A percentile compares a stretch with the other conserved stretches of the same genome.
phyloP scores from a whole-genome alignment of 2,329 filamentous ascomycete species.

The Ambrosiella beaveri region DNA sequence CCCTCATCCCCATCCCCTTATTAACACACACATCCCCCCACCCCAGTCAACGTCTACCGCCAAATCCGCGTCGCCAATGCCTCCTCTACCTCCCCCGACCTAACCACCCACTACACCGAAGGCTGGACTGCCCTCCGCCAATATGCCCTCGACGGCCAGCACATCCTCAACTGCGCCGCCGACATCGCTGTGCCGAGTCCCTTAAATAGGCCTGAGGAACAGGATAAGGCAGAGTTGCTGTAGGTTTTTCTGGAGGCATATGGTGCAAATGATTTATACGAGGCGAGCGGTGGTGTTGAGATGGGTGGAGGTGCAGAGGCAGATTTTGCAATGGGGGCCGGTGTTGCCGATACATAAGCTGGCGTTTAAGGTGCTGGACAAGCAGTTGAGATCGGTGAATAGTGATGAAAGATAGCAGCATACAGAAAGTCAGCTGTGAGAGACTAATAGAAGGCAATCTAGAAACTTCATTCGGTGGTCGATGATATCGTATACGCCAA shows the following conservation, averaged over 20 bases:
- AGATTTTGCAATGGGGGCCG: slow-evolving; percentile 34
- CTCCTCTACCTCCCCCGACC: slow-evolving; percentile 35
- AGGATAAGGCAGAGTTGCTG: slow-evolving; percentile 8
- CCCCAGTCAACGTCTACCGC: slow-evolving; percentile 42
- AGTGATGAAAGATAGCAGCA: neutral
- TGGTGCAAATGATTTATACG: slow-evolving; percentile 47
- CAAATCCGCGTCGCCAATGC: slow-evolving; percentile 39
- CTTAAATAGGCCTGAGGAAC: slow-evolving; percentile 4
- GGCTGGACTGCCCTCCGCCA: slow-evolving; percentile 46
- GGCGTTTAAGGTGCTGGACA: slow-evolving; percentile 36
- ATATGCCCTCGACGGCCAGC: slow-evolving; percentile 43
- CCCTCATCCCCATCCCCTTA: neutral
- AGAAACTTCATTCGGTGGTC: slow-evolving; percentile 41
- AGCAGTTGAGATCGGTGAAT: slow-evolving; percentile 39
- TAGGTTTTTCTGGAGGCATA: slow-evolving; percentile 40
- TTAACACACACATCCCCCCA: neutral
- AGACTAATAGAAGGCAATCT: neutral
- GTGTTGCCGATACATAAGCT: slow-evolving; percentile 30
- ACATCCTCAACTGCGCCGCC: slow-evolving; percentile 47
- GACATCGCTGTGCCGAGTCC: slow-evolving; percentile 40
- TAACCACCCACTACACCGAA: slow-evolving; percentile 44
- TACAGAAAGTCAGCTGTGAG: neutral
- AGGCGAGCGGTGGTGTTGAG: slow-evolving; percentile 41
- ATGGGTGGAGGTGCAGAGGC: slow-evolving; percentile 38
- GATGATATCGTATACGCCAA: slow-evolving; percentile 42